phyloP scores from a whole-genome alignment of 2,329 filamentous ascomycete genomes.

The Taxawa tesnikishii region DNA sequence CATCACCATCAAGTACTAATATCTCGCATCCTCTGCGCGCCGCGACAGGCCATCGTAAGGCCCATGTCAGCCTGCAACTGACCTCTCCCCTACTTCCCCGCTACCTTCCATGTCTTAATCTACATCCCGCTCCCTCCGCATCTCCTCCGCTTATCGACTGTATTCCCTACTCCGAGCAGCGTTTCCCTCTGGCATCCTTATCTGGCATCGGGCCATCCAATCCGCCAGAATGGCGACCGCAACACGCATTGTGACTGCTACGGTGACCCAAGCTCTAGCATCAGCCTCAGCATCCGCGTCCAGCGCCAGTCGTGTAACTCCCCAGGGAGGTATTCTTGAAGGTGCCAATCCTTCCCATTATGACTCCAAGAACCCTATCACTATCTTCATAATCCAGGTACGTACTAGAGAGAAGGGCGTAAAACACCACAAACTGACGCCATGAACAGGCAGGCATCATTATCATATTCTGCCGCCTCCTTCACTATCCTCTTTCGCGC shows the following conservation, averaged over 20 bases:
- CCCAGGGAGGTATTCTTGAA: constrained; percentile 60
- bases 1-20: too few relatives aligned
- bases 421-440: constrained; percentile 1
- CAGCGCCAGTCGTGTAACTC: constrained; percentile 25
- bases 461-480: constrained; percentile 59
- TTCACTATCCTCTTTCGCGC: constrained; percentile 66
- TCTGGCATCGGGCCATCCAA: too few relatives aligned
- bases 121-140: too few relatives aligned
- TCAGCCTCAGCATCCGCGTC: constrained; percentile 11
- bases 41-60: too few relatives aligned
- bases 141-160: too few relatives aligned
- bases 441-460: constrained; percentile 51
- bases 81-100: too few relatives aligned
- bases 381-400: constrained; percentile 65
- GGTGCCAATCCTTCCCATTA: constrained; percentile 57
- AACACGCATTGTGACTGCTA: constrained; percentile 11
- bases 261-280: constrained; percentile 13
- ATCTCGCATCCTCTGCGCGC: too few relatives aligned
- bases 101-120: too few relatives aligned
- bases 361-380: constrained; percentile 59
- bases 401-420: too few relatives aligned
- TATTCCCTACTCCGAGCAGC: too few relatives aligned
- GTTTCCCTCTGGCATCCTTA: too few relatives aligned
- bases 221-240: constrained; percentile 8
- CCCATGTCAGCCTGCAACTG: too few relatives aligned